phyloP scores from a whole-genome alignment of 1,139 yeast species.

The Pichia sp. region DNA sequence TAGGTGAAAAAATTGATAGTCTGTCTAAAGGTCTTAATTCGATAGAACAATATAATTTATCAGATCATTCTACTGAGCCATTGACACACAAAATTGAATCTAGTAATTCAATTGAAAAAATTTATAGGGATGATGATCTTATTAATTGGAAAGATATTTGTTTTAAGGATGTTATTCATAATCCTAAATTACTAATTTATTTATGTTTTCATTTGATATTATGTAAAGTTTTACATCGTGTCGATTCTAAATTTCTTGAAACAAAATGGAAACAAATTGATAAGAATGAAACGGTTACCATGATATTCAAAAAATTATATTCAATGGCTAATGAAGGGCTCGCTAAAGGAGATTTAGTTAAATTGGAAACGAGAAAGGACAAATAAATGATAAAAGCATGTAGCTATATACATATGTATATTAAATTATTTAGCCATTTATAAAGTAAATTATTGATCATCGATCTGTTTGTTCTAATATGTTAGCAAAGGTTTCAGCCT shows the following conservation, averaged over 20 bases:
- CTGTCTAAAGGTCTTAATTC: constrained; percentile 5
- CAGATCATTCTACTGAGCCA: too few species aligned
- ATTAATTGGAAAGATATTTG: constrained; percentile 11
- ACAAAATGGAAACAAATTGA: constrained; percentile 26
- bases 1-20: constrained; percentile 18
- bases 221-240: constrained; percentile 8
- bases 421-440: not conserved
- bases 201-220: constrained; percentile 17
- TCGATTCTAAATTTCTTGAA: constrained; percentile 22
- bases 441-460: not conserved
- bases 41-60: not conserved
- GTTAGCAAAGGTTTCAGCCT: constrained; percentile 4
- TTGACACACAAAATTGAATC: too few species aligned
- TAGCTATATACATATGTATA: too few species aligned
- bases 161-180: constrained; percentile 7
- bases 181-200: constrained; percentile 21
- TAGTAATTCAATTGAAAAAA: constrained; percentile 2
- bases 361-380: not conserved
- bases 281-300: constrained; percentile 21
- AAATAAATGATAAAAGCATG: not conserved
- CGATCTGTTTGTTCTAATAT: constrained; percentile 1
- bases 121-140: constrained; percentile 6
- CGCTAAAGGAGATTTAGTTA: not conserved
- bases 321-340: constrained; percentile 13
- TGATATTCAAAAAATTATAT: constrained; percentile 18